Conservation (phyloP, 306 rosid genomes). For the Prunus persica region DNA sequence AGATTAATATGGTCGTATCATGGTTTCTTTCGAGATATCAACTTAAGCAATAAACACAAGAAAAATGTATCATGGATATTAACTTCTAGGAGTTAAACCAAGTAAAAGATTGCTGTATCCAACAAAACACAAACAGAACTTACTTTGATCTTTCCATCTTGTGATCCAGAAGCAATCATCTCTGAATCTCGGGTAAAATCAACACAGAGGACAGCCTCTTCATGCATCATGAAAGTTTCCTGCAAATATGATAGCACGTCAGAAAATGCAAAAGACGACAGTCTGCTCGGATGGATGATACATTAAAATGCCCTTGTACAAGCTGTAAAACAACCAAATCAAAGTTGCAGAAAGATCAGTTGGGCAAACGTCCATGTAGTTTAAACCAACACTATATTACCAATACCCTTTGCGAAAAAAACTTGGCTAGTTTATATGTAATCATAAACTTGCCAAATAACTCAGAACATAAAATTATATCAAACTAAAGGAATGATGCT, state of each 20-base stretch:
- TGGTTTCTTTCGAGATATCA: not conserved
- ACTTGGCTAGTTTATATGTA: not conserved
- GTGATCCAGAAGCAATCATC: constrained; percentile 94
- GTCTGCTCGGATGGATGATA: not conserved
- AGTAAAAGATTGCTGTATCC: constrained; percentile 4
- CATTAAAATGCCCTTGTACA: not conserved
- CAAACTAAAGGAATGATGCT: too few species aligned
- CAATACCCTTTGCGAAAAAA: not conserved
- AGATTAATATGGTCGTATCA: not conserved
- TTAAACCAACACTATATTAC: not conserved
- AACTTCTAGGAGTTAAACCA: constrained; percentile 12
- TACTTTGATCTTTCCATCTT: constrained; percentile 98
- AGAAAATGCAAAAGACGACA: constrained; percentile 19
- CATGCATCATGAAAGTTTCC: constrained; percentile 99
- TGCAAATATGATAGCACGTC: constrained; percentile 44
- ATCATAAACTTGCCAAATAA: not conserved
- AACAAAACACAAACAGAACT: constrained; percentile 29
- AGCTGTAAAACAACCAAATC: not conserved
- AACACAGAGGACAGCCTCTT: constrained; percentile 89
- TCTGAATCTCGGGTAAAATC: constrained; percentile 98
- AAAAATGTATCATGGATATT: constrained; percentile 7
- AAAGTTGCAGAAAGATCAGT: not conserved
- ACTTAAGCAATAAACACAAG: not conserved
- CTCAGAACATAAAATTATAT: too few species aligned
- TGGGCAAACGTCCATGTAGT: not conserved